Evolutionary conservation across 83 land plant species (phyloP).

Genomic region (Isoetes engelmannii): DNA sequence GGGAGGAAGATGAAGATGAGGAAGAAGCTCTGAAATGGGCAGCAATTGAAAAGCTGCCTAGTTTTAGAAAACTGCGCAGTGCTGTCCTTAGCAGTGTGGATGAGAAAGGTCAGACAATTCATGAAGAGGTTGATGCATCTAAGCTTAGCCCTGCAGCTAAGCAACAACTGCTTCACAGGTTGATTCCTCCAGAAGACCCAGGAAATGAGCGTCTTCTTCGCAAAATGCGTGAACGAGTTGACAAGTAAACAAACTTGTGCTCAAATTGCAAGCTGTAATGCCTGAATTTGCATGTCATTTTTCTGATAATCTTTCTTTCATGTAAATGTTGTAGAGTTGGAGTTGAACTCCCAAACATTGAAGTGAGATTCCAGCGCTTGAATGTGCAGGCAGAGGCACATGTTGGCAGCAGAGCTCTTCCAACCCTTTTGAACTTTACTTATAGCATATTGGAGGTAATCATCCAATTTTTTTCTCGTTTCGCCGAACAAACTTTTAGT

Average conservation of each 20-base stretch:
- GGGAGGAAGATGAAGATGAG: conserved; percentile 13
- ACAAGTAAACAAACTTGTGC: background rate
- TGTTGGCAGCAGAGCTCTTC: conserved; percentile 40
- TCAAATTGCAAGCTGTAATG: no score
- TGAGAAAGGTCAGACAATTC: conserved; percentile 1
- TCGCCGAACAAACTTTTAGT: no score
- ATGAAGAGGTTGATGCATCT: conserved; percentile 2
- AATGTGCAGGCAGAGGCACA: conserved; percentile 28
- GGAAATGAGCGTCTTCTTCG: conserved; percentile 1
- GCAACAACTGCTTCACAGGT: conserved; percentile 5
- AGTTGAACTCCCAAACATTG: conserved; percentile 31
- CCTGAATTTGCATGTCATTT: no score
- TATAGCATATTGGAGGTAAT: conserved; percentile 29
- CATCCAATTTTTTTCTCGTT: background rate
- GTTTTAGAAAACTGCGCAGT: conserved; percentile 9
- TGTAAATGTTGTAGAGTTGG: conserved; percentile 24
- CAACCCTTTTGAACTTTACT: conserved; percentile 27
- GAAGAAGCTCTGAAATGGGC: conserved; percentile 20
- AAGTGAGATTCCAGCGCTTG: conserved; percentile 41
- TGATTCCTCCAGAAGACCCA: conserved; percentile 4
- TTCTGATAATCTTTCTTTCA: no score
- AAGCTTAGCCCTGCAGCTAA: conserved; percentile 5
- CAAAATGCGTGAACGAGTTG: conserved; percentile 13
- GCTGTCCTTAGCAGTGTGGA: conserved; percentile 8
- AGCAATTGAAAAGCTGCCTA: conserved; percentile 20